phyloP scores from a whole-genome alignment of 768 basidiomycete genomes.

The Basidioascus undulatus region DNA sequence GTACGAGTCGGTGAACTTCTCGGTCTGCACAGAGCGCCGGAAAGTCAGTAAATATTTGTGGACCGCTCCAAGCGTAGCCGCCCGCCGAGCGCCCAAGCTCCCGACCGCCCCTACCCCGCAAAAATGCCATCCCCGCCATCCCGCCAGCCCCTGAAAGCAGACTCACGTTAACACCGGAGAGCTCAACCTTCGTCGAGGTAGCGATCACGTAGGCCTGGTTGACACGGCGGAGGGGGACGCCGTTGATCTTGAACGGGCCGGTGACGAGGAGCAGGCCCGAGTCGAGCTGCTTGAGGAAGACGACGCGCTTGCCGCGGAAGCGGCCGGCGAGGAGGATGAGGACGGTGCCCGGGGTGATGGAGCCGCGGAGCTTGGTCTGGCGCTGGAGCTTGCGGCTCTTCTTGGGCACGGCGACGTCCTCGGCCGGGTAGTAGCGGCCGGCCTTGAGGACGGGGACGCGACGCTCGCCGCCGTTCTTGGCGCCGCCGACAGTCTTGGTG shows the following conservation, averaged over 20 bases:
- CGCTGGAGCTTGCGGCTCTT: constrained; percentile 59
- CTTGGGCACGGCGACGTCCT: constrained; percentile 77
- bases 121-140: not conserved
- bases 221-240: constrained; percentile 88
- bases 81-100: no score
- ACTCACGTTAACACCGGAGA: constrained; percentile 47
- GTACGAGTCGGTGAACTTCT: constrained; percentile 82
- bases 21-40: no score
- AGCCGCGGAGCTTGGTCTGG: constrained; percentile 43
- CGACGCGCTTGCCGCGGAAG: constrained; percentile 94
- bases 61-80: no score
- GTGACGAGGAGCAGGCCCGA: constrained; percentile 84
- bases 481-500: constrained; percentile 54
- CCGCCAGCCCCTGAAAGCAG: not conserved
- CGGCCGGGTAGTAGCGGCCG: constrained; percentile 78
- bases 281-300: constrained; percentile 86
- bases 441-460: constrained; percentile 65
- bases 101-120: no score
- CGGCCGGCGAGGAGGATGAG: constrained; percentile 92
- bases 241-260: constrained; percentile 94
- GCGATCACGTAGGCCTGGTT: constrained; percentile 98
- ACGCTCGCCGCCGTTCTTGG: constrained; percentile 74
- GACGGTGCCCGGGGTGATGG: constrained; percentile 82
- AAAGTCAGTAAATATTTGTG: no score
- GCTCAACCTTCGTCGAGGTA: constrained; percentile 78